These are phyloP conservation scores for Oenanthe javanica DNA, from an alignment of 140 eudicot species.

Conservation along the genomic window DNA sequence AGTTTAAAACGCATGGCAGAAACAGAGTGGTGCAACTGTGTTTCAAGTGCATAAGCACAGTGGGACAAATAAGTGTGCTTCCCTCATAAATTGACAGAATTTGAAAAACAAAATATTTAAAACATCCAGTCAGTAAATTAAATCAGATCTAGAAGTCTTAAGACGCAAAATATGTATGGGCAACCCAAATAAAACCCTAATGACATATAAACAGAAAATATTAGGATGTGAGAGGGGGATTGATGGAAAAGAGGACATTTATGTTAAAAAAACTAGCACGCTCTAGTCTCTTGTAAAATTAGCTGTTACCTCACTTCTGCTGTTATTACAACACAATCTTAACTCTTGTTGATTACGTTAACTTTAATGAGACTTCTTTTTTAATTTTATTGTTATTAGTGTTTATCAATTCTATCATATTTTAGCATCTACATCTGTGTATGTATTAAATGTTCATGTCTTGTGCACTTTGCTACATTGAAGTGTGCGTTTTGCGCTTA, in stretches of 20 bases:
- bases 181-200: background rate
- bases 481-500: background rate
- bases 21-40: background rate
- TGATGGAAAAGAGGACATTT: background rate
- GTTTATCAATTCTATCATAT: background rate
- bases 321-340: background rate
- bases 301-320: background rate
- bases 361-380: background rate
- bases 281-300: background rate
- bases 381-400: too few relatives aligned
- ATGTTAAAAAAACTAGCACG: background rate
- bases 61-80: background rate
- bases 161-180: background rate
- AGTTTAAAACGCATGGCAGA: background rate
- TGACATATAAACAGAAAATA: background rate
- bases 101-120: background rate
- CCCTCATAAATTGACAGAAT: background rate
- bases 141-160: background rate
- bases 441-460: background rate
- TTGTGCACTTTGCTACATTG: background rate
- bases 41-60: background rate
- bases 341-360: background rate
- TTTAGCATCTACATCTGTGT: background rate
- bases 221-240: too few relatives aligned
- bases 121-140: background rate